Conservation (phyloP, 345 rosid genomes). For the Camelina laxa region DNA sequence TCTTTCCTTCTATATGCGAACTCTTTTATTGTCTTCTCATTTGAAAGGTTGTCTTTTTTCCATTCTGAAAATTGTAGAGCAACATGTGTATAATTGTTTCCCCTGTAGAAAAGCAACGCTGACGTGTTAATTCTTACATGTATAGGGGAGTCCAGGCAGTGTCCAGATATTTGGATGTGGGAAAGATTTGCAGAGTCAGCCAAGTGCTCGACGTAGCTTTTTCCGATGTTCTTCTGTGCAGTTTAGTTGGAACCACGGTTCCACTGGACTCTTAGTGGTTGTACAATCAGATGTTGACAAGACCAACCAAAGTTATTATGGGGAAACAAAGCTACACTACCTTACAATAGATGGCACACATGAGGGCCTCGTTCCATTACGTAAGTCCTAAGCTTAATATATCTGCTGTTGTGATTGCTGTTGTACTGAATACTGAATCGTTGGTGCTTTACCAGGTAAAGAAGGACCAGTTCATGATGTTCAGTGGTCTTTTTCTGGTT, state of each 20-base stretch:
- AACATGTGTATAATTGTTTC: not conserved
- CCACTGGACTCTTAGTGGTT: conserved; percentile 84
- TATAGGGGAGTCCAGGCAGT: conserved; percentile 90
- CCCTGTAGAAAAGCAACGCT: conserved; percentile 20
- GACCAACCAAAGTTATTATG: conserved; percentile 96
- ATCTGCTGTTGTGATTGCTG: conserved; percentile 1
- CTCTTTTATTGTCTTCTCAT: not conserved
- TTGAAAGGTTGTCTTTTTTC: not conserved
- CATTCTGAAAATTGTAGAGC: conserved; percentile 13
- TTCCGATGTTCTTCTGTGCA: conserved; percentile 89
- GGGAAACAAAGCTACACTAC: conserved; percentile 88
- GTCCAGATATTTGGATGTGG: conserved; percentile 83
- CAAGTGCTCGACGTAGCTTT: conserved; percentile 82
- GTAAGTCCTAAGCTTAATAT: conserved; percentile 55
- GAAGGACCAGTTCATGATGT: conserved; percentile 99
- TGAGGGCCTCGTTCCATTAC: conserved; percentile 90
- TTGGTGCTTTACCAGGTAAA: conserved; percentile 65
- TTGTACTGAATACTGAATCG: conserved; percentile 51
- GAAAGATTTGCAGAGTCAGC: conserved; percentile 69
- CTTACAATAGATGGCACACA: conserved; percentile 83
- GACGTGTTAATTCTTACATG: conserved; percentile 21
- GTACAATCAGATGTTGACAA: conserved; percentile 95
- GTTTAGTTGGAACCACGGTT: conserved; percentile 80
- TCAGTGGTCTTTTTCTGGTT: conserved; percentile 92
- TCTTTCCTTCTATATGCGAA: not conserved